Evolutionary conservation across 139 green algal genomes (phyloP).

Genomic region (Edaphochlamys debaryana): DNA sequence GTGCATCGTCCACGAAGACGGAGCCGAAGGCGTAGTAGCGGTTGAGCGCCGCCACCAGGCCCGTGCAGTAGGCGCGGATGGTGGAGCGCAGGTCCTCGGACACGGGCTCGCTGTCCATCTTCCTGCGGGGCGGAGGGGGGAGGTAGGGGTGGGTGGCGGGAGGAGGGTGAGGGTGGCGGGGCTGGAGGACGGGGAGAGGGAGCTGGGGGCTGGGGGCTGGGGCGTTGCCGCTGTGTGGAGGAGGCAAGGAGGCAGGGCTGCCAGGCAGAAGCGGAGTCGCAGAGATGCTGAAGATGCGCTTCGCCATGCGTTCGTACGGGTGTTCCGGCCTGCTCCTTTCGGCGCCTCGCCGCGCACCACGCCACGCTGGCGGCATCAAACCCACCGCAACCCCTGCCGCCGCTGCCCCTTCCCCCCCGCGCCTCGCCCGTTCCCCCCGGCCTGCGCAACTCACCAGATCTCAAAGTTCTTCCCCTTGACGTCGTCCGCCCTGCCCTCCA

Average conservation of each 20-base stretch:
- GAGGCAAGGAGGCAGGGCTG: too few species aligned
- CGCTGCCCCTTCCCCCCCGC: too few species aligned
- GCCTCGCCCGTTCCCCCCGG: too few species aligned
- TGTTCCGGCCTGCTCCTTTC: too few species aligned
- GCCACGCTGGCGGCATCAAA: too few species aligned
- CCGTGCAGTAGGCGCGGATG: constrained; percentile 78
- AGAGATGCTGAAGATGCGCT: too few species aligned
- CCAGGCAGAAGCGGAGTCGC: too few species aligned
- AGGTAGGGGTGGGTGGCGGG: background rate
- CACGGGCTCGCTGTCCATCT: constrained; percentile 69
- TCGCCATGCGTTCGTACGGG: too few species aligned
- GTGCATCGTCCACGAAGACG: constrained; percentile 81
- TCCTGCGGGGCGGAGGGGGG: constrained; percentile 50
- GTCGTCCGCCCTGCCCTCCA: constrained; percentile 75
- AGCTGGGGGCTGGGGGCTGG: too few species aligned
- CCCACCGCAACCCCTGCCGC: too few species aligned
- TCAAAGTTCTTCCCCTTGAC: constrained; percentile 82
- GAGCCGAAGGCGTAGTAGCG: constrained; percentile 90
- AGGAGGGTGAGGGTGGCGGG: background rate
- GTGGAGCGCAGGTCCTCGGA: constrained; percentile 67
- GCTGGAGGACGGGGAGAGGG: background rate
- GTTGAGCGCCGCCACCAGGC: constrained; percentile 79
- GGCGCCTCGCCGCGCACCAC: too few species aligned
- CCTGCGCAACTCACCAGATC: constrained; percentile 74
- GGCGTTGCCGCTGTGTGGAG: too few species aligned